These are phyloP conservation scores for Coemansia sp. DNA, from an alignment of 192 early-diverging fungal genomes.

Conservation along the genomic window DNA sequence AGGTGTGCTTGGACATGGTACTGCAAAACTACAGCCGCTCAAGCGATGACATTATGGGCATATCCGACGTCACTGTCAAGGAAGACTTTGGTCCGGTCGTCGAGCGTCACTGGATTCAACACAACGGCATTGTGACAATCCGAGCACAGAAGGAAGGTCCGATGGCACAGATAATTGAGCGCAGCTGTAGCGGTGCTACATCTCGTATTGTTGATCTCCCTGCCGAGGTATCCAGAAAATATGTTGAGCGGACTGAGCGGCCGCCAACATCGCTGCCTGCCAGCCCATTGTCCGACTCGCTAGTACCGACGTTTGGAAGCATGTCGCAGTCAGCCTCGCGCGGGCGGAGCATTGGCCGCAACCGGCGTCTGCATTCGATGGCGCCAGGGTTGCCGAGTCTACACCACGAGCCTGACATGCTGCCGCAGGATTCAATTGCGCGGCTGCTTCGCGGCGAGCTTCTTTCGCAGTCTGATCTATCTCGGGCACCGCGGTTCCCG, in stretches of 20 bases:
- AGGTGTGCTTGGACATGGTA: constrained; percentile 94
- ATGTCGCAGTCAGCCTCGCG: constrained; percentile 20
- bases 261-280: constrained; percentile 13
- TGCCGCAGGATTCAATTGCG: constrained; percentile 35
- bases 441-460: constrained; percentile 46
- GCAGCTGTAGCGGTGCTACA: constrained; percentile 76
- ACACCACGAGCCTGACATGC: constrained; percentile 15
- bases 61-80: constrained; percentile 45
- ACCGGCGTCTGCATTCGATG: constrained; percentile 28
- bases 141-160: constrained; percentile 62
- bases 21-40: constrained; percentile 65
- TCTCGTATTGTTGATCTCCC: constrained; percentile 59
- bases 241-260: constrained; percentile 21
- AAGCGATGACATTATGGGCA: constrained; percentile 30
- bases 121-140: constrained; percentile 81
- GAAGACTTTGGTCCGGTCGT: constrained; percentile 53
- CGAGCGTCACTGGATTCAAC: constrained; percentile 78
- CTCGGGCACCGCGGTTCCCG: constrained; percentile 23
- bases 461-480: constrained; percentile 11
- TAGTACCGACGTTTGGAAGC: constrained; percentile 37
- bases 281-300: constrained; percentile 46
- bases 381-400: constrained; percentile 4
- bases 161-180: constrained; percentile 80
- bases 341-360: constrained; percentile 36
- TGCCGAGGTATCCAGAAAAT: constrained; percentile 36